Conservation (phyloP, 2,329 filamentous ascomycete genomes). For the Colletotrichum tabaci region DNA sequence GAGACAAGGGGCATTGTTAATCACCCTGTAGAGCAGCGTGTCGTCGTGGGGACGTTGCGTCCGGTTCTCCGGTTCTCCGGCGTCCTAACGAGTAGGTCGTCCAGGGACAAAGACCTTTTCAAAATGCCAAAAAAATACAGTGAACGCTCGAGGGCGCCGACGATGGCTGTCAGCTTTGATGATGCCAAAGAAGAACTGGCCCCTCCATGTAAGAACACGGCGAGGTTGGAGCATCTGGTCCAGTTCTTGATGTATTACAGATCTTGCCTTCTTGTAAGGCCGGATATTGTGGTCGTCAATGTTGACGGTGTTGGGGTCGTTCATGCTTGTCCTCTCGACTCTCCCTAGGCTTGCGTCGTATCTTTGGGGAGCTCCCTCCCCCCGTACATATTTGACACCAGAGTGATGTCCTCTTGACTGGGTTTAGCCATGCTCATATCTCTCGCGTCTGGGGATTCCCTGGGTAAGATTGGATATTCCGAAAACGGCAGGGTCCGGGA, state of each 20-base stretch:
- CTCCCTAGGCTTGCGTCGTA: neutral
- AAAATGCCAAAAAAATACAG: constrained; percentile 60
- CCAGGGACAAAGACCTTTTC: constrained; percentile 61
- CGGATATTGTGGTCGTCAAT: neutral
- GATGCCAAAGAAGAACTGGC: constrained; percentile 65
- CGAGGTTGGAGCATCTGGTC: constrained; percentile 57
- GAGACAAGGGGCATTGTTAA: constrained; percentile 67
- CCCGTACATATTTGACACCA: too few species aligned
- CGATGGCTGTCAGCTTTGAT: constrained; percentile 64
- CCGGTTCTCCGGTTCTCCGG: constrained; percentile 67
- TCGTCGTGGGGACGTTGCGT: constrained; percentile 65
- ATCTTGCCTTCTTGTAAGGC: constrained; percentile 43
- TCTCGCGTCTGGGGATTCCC: too few species aligned
- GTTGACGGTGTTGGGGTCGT: neutral
- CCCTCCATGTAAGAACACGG: constrained; percentile 57
- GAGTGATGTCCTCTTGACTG: too few species aligned
- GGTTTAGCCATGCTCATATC: too few species aligned
- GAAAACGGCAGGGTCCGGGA: too few species aligned
- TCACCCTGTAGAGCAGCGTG: constrained; percentile 73
- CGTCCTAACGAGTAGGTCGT: constrained; percentile 64
- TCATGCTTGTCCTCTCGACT: neutral
- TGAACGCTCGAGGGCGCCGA: constrained; percentile 57
- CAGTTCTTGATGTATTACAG: constrained; percentile 52
- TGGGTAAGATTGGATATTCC: too few species aligned
- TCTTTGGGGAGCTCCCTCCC: too few species aligned